Conservation (phyloP, 805 yeast species). For the Ogataea wickerhamii region DNA sequence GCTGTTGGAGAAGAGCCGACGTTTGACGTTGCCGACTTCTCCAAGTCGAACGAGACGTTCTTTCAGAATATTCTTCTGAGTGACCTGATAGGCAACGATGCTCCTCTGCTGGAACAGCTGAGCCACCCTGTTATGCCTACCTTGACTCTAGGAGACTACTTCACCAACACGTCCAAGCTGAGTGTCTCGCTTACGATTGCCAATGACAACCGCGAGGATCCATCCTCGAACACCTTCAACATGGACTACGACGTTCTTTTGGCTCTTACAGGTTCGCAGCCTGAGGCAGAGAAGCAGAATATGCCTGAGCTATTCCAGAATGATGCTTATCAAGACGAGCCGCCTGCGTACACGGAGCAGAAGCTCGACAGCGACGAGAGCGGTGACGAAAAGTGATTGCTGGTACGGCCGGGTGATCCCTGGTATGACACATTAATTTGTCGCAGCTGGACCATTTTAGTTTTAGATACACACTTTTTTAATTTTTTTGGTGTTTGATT, state of each 20-base stretch:
- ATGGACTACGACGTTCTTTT: conserved; percentile 1
- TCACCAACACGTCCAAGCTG: conserved; percentile 1
- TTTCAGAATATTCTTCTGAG: neutral
- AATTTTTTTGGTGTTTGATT: no score
- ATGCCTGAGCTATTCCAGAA: neutral
- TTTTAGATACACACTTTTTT: no score
- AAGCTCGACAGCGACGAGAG: neutral
- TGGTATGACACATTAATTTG: no score
- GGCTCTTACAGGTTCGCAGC: neutral
- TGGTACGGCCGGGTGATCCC: no score
- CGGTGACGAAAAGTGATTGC: conserved; percentile 1
- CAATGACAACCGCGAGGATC: neutral
- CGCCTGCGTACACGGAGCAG: neutral
- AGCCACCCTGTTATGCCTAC: conserved; percentile 6
- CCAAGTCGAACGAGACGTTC: neutral
- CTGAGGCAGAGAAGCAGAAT: neutral
- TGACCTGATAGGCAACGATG: neutral
- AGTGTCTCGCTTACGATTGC: neutral
- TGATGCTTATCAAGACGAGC: neutral
- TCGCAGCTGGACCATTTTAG: no score
- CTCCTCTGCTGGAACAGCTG: neutral
- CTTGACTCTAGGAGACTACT: conserved; percentile 1
- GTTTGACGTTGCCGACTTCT: conserved; percentile 1
- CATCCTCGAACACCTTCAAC: neutral
- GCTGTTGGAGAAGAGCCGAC: conserved; percentile 1